phyloP scores from a whole-genome alignment of 768 basidiomycete species.

The Mycena leptocephala region DNA sequence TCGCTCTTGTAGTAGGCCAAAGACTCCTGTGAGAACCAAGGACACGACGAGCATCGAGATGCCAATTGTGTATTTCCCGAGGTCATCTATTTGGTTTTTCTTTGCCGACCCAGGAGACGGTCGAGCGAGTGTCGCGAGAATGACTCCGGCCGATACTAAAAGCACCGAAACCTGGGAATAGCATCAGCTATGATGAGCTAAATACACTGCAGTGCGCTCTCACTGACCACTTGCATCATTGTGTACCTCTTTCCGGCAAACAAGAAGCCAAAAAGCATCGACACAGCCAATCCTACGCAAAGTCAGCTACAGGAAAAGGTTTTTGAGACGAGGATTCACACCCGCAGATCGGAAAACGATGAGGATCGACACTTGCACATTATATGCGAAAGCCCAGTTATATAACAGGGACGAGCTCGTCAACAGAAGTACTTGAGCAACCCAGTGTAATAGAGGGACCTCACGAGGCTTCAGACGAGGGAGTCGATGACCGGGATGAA shows the following conservation, averaged over 20 bases:
- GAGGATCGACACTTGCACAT: slow-evolving; percentile 84
- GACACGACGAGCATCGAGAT: slow-evolving; percentile 79
- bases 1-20: slow-evolving; percentile 84
- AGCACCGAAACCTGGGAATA: slow-evolving; percentile 70
- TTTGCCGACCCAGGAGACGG: slow-evolving; percentile 51
- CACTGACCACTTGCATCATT: slow-evolving; percentile 71
- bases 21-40: slow-evolving; percentile 75
- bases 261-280: slow-evolving; percentile 81
- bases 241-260: slow-evolving; percentile 75
- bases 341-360: slow-evolving; percentile 92
- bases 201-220: background rate
- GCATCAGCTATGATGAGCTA: background rate
- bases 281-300: slow-evolving; percentile 76
- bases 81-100: slow-evolving; percentile 47
- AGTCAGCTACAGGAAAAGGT: slow-evolving; percentile 12
- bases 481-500: slow-evolving; percentile 49
- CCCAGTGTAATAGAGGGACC: slow-evolving; percentile 81
- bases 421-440: slow-evolving; percentile 79
- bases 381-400: slow-evolving; percentile 86
- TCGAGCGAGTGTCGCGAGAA: slow-evolving; percentile 80
- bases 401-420: slow-evolving; percentile 81
- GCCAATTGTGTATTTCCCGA: slow-evolving; percentile 72
- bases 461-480: slow-evolving; percentile 76
- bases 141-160: slow-evolving; percentile 79
- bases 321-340: slow-evolving; percentile 39